These are phyloP conservation scores for Dorcoceras hygrometricum DNA, from an alignment of 257 asterid species.

Conservation along the genomic window DNA sequence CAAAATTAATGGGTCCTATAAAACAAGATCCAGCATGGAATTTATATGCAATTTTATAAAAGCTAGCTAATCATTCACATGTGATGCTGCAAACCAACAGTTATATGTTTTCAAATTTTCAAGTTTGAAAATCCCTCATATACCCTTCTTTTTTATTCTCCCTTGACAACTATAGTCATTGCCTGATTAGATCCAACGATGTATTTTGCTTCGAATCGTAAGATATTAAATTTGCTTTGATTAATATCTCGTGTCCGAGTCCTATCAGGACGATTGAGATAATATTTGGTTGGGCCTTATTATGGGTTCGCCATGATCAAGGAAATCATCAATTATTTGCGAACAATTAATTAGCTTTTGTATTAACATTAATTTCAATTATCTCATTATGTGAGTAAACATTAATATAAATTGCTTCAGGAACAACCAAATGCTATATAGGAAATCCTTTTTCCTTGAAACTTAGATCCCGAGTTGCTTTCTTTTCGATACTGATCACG, in stretches of 20 bases:
- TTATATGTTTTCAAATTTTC: background rate
- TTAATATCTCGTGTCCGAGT: background rate
- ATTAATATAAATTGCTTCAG: too few relatives aligned
- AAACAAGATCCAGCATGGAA: background rate
- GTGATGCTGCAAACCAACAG: background rate
- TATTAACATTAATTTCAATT: too few relatives aligned
- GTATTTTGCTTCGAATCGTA: background rate
- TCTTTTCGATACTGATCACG: too few relatives aligned
- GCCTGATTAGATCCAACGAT: background rate
- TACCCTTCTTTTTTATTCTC: background rate
- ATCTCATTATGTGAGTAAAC: too few relatives aligned
- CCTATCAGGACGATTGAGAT: too few relatives aligned
- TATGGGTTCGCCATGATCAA: too few relatives aligned
- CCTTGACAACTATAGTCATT: background rate
- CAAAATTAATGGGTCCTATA: background rate
- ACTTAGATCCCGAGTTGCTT: too few relatives aligned
- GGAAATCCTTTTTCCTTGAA: too few relatives aligned
- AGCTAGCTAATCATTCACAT: background rate
- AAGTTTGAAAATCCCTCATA: background rate
- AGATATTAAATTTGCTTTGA: too few relatives aligned
- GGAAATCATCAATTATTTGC: too few relatives aligned
- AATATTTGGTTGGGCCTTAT: background rate
- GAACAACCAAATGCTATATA: too few relatives aligned
- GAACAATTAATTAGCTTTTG: too few relatives aligned
- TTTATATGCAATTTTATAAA: background rate